These are phyloP conservation scores for Ramularia collo-cygni DNA, from an alignment of 2,329 filamentous ascomycete genomes.

Conservation along the genomic window DNA sequence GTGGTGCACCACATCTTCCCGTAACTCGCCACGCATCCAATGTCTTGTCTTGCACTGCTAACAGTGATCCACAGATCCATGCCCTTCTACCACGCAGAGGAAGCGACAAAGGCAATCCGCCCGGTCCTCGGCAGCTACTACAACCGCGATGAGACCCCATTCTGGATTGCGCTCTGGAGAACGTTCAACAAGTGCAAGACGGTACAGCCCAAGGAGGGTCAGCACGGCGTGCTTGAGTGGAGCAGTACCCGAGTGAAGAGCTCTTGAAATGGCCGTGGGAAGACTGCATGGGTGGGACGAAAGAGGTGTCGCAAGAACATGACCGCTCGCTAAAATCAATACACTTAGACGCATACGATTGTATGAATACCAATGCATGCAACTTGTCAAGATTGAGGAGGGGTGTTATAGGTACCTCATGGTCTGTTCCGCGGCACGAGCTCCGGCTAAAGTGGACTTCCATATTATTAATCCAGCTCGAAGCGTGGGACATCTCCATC, in stretches of 20 bases:
- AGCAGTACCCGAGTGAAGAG: slow-evolving; percentile 1
- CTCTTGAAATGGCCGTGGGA: not conserved
- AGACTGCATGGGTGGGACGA: not conserved
- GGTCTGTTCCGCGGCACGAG: too few relatives aligned
- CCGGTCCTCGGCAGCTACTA: slow-evolving; percentile 52
- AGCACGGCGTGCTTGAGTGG: slow-evolving; percentile 7
- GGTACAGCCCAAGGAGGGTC: slow-evolving; percentile 70
- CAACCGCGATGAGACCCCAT: slow-evolving; percentile 35
- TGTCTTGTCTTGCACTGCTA: not conserved
- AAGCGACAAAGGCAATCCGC: slow-evolving; percentile 40
- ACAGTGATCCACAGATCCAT: slow-evolving; percentile 30
- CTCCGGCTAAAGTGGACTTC: too few relatives aligned
- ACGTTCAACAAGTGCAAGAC: slow-evolving; percentile 81
- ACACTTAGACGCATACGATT: too few relatives aligned
- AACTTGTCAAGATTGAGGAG: too few relatives aligned
- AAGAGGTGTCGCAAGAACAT: not conserved
- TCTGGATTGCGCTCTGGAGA: slow-evolving; percentile 72
- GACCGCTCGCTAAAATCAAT: too few relatives aligned
- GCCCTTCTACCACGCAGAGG: slow-evolving; percentile 51
- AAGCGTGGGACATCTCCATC: too few relatives aligned
- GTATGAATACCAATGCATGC: too few relatives aligned
- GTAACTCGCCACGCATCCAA: slow-evolving; percentile 44
- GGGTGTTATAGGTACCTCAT: too few relatives aligned
- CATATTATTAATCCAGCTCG: too few relatives aligned
- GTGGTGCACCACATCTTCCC: slow-evolving; percentile 50